Evolutionary conservation across 2,329 filamentous ascomycete genomes (phyloP).

Genomic region (Berkeleyomyces rouxiae): DNA sequence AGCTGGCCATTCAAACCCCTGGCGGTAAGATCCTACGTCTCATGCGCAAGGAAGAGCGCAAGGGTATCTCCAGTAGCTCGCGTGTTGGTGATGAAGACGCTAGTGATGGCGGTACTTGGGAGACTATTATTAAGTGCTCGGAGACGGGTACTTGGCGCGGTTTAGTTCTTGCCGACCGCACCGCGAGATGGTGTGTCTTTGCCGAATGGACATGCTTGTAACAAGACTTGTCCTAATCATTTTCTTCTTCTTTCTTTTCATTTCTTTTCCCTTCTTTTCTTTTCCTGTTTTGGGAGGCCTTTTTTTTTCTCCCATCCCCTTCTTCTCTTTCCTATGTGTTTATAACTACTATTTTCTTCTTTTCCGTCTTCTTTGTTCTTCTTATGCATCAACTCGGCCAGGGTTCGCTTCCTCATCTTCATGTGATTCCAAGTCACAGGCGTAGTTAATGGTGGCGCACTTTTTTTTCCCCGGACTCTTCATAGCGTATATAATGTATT

Average conservation of each 20-base stretch:
- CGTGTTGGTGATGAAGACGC: constrained; percentile 32
- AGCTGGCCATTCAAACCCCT: constrained; percentile 85
- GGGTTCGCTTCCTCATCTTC: not conserved
- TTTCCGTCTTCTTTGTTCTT: not conserved
- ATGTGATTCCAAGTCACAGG: not conserved
- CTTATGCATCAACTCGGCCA: not conserved
- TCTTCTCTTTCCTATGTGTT: not conserved
- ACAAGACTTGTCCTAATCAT: not conserved
- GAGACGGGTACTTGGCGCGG: constrained; percentile 69
- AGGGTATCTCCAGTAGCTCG: constrained; percentile 29
- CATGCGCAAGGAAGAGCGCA: constrained; percentile 61
- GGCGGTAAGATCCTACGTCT: constrained; percentile 85
- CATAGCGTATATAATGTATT: not conserved
- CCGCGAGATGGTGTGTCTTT: constrained; percentile 82
- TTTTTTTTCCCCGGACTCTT: not conserved
- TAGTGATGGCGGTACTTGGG: constrained; percentile 63
- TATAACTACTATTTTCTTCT: not conserved
- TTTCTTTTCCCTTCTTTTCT: not conserved
- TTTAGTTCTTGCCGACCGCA: constrained; percentile 66
- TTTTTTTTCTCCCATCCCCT: not conserved
- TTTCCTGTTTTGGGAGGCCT: not conserved
- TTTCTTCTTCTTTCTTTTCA: not conserved
- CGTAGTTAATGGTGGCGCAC: not conserved
- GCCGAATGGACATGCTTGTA: constrained; percentile 58
- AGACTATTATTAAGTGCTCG: constrained; percentile 80